These are phyloP conservation scores for Pestalotiopsis sp. DNA, from an alignment of 2,329 filamentous ascomycete species.

Conservation along the genomic window DNA sequence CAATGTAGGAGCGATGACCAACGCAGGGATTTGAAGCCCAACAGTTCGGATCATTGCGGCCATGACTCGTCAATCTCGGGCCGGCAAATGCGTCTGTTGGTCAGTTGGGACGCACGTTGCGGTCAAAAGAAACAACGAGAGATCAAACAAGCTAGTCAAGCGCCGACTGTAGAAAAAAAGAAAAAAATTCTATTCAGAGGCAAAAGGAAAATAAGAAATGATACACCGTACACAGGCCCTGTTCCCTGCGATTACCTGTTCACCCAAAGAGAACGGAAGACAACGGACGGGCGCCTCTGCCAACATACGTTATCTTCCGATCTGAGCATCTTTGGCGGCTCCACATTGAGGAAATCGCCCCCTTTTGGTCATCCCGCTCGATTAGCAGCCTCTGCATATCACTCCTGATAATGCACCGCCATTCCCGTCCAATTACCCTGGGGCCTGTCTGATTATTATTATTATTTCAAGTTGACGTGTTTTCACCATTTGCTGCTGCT, in stretches of 20 bases:
- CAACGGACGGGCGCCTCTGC: not conserved
- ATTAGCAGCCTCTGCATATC: not conserved
- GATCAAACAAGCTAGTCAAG: not conserved
- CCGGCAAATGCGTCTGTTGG: not conserved
- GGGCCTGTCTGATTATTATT: not conserved
- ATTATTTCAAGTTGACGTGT: not conserved
- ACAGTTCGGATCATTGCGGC: not conserved
- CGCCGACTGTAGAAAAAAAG: not conserved
- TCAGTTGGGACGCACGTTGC: not conserved
- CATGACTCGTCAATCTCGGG: conserved; percentile 8
- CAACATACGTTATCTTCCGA: conserved; percentile 10
- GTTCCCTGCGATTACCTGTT: not conserved
- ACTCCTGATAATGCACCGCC: not conserved
- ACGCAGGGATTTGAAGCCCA: not conserved
- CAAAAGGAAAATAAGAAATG: too few species aligned
- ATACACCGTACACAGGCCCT: too few species aligned
- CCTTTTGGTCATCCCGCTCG: not conserved
- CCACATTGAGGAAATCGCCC: not conserved
- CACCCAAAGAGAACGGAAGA: not conserved
- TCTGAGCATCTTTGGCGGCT: not conserved
- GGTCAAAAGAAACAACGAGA: not conserved
- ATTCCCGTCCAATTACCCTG: not conserved
- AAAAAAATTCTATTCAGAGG: not conserved
- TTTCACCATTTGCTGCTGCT: not conserved
- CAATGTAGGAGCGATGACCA: not conserved